Base-by-base conservation (phyloP, 2,329 filamentous ascomycete genomes). In the Xylariaceae sp. region DNA sequence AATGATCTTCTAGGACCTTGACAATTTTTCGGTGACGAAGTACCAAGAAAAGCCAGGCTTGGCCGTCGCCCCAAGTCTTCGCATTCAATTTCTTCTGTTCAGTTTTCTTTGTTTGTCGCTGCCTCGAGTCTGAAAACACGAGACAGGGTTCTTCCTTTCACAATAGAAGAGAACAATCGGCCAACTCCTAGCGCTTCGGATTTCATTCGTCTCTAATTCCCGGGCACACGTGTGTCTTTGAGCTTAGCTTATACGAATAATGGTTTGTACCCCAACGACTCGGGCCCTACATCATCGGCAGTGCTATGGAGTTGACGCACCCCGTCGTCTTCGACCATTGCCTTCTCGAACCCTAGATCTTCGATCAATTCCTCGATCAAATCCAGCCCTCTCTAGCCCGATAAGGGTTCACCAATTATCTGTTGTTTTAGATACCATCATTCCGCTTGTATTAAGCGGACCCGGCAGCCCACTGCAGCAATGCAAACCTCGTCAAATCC, bases 181-280 rank as follows among this genome's bases (percentile, higher is more conserved):
- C 44, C 40, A n/a, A 37, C 43, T 50, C 48, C 40, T 45, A 7
- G 9, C 7, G 35, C 45, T 53, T 56, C 45, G 44, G 51, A 37
- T 32, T 41, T 19, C 46, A 40, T 35, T 40, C 47, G 44, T 35
- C 47, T 53, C 51, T 53, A 39, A 50, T 51, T 52, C 45, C 43
- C 47, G 47, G 52, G 19, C 50, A 53, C 53, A 56, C 51, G 8
- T 11, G 53, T 60, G 51, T 58, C 49, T 58, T 62, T 53, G 47
- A 60, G 43, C 32, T 56, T 29, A 30, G 45, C 47, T 47, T 26
- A 26, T 43, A 39, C 50, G 39, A 50, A 55, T 41, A 54, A 56
- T 60, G 58, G 58, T 59, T 59, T 59, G 58, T 59, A 57, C 49
- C 56, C 49, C n/a, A 41, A 48, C 51, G 48, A 41, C 39, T 54